Conservation (phyloP, 139 green algal species). For the Monoraphidium neglectum region DNA sequence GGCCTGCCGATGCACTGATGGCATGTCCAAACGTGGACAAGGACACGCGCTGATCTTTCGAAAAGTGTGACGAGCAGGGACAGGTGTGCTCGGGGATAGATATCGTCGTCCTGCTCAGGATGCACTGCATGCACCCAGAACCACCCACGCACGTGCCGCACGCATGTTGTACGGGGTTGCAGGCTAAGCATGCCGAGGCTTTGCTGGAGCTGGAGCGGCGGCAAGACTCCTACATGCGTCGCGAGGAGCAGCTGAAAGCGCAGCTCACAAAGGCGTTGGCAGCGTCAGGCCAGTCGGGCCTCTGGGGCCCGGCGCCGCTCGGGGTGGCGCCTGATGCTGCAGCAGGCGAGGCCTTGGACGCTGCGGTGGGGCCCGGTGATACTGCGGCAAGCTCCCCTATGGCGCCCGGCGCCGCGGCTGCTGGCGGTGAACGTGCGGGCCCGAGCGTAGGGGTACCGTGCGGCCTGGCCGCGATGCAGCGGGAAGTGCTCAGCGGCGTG, state of each 20-base stretch:
- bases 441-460: too few species aligned
- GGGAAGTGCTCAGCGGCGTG: conserved; percentile 14
- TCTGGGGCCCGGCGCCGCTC: neutral
- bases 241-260: conserved; percentile 25
- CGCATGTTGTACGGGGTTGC: conserved; percentile 7
- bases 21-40: too few species aligned
- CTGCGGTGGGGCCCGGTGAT: neutral
- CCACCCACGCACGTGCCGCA: too few species aligned
- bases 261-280: neutral
- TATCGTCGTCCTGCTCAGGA: too few species aligned
- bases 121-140: too few species aligned
- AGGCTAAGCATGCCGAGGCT: conserved; percentile 15
- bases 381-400: neutral
- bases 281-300: neutral
- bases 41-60: too few species aligned
- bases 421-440: neutral
- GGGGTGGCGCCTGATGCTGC: neutral
- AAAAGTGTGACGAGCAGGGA: too few species aligned
- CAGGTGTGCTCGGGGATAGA: too few species aligned
- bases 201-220: conserved; percentile 17
- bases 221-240: conserved; percentile 27
- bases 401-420: neutral
- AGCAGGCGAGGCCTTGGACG: neutral
- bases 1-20: too few species aligned
- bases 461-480: neutral